Evolutionary conservation across 2,329 filamentous ascomycete species (phyloP), one percentile per base, ranked within the genome.

Genomic region (Juglanconis oblonga): DNA sequence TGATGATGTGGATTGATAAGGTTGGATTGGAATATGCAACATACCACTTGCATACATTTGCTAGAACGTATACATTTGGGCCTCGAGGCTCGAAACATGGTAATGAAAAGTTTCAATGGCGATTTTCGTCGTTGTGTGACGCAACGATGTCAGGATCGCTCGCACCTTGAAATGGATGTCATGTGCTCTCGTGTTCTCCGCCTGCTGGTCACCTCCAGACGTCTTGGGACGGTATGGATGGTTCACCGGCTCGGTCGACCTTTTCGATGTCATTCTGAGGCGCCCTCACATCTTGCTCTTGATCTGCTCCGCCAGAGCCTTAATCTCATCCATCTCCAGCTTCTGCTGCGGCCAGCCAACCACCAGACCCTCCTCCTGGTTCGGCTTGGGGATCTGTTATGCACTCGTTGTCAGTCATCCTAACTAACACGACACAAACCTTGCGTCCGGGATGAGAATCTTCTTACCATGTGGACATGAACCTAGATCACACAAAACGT

Each of bases 321-420:
- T 91, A 68, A 99, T 78, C 72, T 87, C 84, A 1, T 91, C 90
- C 89, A 95, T 96, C 68, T 97, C 88, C 1, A 84, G 83, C 63
- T 80, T 75, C 76, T 91, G 83, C 64, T 87, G 79, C 24, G 93
- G 92, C 95, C 95, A 99, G 38, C 77, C 74, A 67, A 98, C 82
- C 4, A 83, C 86, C 55, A 99, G 79, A 6, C 95, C 95, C 73
- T 98, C 90, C 40, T 80, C 71, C 68, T 87, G 79, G 70, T 91
- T 96, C 55, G 95, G 94, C 81, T 99, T 99, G 40, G 95, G 95
- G 64, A 99, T 99, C 89, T 92, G 66, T 40, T 6, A 24, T 3
- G 49, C 13, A 17, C n/a, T 17, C 14, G 17, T n/a, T 7, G 9
- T 47, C 17, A 47, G 44, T 17, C 24, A 24, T 24, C 24, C 24